phyloP scores from a whole-genome alignment of 148 eudicot genomes.

The Vaccinium corymbosum region DNA sequence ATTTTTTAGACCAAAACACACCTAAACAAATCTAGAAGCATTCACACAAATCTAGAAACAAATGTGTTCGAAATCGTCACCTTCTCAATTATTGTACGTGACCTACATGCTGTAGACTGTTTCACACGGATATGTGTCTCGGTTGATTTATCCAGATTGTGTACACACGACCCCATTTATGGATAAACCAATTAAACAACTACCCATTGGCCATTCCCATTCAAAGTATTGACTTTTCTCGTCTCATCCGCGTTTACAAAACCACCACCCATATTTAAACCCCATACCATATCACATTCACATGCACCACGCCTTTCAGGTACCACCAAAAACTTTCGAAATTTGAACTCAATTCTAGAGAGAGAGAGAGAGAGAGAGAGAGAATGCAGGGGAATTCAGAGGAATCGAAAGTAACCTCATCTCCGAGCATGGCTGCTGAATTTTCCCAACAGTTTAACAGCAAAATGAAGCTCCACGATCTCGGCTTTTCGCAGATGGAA shows the following conservation, averaged over 20 bases:
- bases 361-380: conserved; percentile 6
- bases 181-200: background rate
- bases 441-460: background rate
- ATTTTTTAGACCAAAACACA: too few relatives aligned
- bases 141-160: background rate
- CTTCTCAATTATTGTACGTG: too few relatives aligned
- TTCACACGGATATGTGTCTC: background rate
- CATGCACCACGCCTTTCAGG: background rate
- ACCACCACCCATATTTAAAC: background rate
- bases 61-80: too few relatives aligned
- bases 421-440: background rate
- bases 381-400: background rate
- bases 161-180: background rate
- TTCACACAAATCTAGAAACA: too few relatives aligned
- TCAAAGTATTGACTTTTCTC: background rate
- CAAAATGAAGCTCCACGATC: background rate
- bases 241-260: conserved; percentile 9
- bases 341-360: background rate
- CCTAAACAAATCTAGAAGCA: too few relatives aligned
- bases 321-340: background rate
- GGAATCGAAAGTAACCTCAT: background rate
- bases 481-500: background rate
- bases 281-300: background rate
- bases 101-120: too few relatives aligned
- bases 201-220: background rate